A percentile compares a stretch with the other conserved stretches of the same genome.
Conservation (phyloP, 176 grass and related monocot species). For the Juncus inflexus region DNA sequence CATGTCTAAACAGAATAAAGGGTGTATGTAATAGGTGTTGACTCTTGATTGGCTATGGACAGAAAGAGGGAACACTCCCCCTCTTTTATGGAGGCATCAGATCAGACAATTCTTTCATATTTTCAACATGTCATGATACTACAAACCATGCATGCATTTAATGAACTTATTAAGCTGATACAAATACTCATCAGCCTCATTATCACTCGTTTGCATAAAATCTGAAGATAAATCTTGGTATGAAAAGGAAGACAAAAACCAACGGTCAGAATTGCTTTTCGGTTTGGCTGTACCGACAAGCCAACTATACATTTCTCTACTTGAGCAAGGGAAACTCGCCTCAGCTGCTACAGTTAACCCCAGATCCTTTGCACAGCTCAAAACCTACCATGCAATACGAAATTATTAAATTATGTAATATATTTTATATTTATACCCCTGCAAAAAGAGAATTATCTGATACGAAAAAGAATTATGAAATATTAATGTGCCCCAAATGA, state of each 20-base stretch:
- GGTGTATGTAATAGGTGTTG: too few relatives aligned
- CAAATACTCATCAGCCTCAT: conserved; percentile 35
- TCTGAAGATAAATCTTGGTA: conserved; percentile 47
- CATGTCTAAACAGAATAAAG: too few relatives aligned
- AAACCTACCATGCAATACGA: conserved; percentile 35
- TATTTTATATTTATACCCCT: too few relatives aligned
- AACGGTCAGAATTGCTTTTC: conserved; percentile 68
- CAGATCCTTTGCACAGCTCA: conserved; percentile 70
- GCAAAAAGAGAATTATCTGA: too few relatives aligned
- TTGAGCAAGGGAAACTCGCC: conserved; percentile 52
- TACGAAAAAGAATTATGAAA: too few relatives aligned
- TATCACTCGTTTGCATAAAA: conserved; percentile 36
- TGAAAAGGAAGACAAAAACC: conserved; percentile 56
- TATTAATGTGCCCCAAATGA: background rate
- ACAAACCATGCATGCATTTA: conserved; percentile 83
- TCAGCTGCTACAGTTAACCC: conserved; percentile 56
- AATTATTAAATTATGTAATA: too few relatives aligned
- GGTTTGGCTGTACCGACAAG: conserved; percentile 65
- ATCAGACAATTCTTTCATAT: too few relatives aligned
- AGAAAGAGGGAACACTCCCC: too few relatives aligned
- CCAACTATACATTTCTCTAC: conserved; percentile 41
- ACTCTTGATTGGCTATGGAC: too few relatives aligned
- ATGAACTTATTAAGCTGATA: conserved; percentile 57
- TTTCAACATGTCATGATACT: too few relatives aligned
- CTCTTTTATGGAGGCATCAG: too few relatives aligned